Evolutionary conservation across 805 yeast genomes (phyloP), one percentile per base, ranked within the genome.

Genomic region (Wickerhamomyces tratensis): DNA sequence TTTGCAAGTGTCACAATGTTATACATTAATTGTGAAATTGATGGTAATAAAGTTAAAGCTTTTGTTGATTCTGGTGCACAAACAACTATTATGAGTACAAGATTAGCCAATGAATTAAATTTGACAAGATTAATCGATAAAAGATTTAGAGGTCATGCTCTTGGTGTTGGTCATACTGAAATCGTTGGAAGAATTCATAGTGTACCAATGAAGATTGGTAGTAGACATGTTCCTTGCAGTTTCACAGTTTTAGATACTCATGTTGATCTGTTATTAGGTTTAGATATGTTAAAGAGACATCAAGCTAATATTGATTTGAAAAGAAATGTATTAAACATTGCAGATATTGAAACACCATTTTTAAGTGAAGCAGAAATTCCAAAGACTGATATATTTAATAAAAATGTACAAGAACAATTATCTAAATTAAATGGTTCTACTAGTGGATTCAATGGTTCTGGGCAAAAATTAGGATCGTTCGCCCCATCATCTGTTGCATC

Each of bases 11-110:
- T 91, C 4, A 75, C 76, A 31, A 88, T 93, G 96, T 71, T 93
- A 35, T 91, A 82, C 61, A 78, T 93, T 13, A 71, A 79, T 43
- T 70, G 87, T 36, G 81, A 77, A 49, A 82, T 91, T 34, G 89
- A 93, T 54, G 91, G 93, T 1, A 69, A 72, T 38, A 79, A 81
- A 25, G 82, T 88, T 4, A 86, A 86, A 58, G 98, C 98, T 0
- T 87, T 93, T 66, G 95, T 93, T 6, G 99, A 93, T 59, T 79
- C 97, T 0, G 98, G 99, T 3, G 98, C 99, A 0, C 96, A 88
- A 60, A 68, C 77, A 29, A 88, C 98, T 0, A 81, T 93, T 36
- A 77, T 93, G 55, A 79, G 88, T 31, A 84, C 94, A 2, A 65
- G 68, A 36, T 68, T 89, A 48, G 96, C 95, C 0, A 84, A 82